Percentiles rank a stretch among this genome's conserved stretches.
These are phyloP conservation scores for Alliaria petiolata DNA, from an alignment of 345 rosid species.

Conservation along the genomic window DNA sequence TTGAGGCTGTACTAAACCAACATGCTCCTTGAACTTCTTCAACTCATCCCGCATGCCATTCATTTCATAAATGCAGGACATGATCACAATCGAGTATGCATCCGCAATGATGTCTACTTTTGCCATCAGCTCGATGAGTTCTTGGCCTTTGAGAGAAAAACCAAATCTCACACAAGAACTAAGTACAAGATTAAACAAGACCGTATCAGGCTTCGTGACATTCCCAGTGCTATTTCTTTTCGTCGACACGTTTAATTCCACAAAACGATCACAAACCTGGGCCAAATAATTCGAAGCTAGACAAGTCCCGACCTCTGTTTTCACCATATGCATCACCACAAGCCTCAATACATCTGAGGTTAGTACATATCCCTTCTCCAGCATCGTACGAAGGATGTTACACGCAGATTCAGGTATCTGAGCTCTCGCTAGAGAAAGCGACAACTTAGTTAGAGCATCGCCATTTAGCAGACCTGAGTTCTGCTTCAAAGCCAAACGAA, in stretches of 20 bases:
- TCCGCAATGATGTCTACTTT: constrained; percentile 53
- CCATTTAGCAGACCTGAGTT: constrained; percentile 36
- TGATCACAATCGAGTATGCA: constrained; percentile 54
- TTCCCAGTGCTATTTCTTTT: constrained; percentile 26
- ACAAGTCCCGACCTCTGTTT: constrained; percentile 61
- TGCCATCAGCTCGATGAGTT: constrained; percentile 68
- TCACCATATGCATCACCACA: constrained; percentile 70
- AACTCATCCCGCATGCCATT: constrained; percentile 76
- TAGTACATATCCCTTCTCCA: constrained; percentile 40
- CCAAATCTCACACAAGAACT: constrained; percentile 68
- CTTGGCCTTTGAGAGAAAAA: constrained; percentile 67
- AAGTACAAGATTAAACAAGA: constrained; percentile 70
- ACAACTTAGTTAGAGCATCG: constrained; percentile 47
- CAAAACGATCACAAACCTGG: constrained; percentile 50
- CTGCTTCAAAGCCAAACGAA: constrained; percentile 37
- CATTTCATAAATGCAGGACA: constrained; percentile 63
- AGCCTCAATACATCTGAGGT: constrained; percentile 36
- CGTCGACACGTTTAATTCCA: constrained; percentile 7
- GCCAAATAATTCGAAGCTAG: constrained; percentile 65
- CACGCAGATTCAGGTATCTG: constrained; percentile 58
- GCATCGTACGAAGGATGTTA: constrained; percentile 49
- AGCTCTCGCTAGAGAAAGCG: constrained; percentile 67
- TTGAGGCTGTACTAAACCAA: constrained; percentile 41
- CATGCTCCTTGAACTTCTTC: constrained; percentile 54
- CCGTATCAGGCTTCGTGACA: constrained; percentile 53